phyloP scores from a whole-genome alignment of 352 stramenopile species.

The Phytophthora melonis region DNA sequence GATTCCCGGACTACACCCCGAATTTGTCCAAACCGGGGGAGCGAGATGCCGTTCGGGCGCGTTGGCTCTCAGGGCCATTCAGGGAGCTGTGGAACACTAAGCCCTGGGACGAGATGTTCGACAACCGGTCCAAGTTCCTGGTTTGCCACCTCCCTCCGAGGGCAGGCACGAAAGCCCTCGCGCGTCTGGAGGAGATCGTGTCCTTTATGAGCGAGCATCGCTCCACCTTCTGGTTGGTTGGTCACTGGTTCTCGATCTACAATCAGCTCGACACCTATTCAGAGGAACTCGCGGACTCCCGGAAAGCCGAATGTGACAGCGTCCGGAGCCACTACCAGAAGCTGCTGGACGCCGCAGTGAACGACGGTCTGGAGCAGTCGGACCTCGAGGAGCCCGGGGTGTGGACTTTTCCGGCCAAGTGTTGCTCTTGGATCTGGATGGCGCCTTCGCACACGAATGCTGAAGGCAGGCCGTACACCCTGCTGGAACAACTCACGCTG shows the following conservation, averaged over 20 bases:
- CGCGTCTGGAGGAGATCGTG: not conserved
- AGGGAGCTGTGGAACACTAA: not conserved
- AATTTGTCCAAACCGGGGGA: not conserved
- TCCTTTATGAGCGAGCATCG: not conserved
- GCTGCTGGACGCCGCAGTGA: not conserved
- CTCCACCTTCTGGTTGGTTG: not conserved
- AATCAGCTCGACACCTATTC: not conserved
- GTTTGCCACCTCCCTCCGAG: not conserved
- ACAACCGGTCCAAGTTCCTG: not conserved
- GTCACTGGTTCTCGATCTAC: not conserved
- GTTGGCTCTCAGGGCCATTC: not conserved
- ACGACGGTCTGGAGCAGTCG: not conserved
- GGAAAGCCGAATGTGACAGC: not conserved
- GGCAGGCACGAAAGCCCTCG: not conserved
- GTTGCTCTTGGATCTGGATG: not conserved
- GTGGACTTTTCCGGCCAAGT: not conserved
- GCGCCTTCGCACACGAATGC: not conserved
- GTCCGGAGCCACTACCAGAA: not conserved
- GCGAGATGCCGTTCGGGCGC: not conserved
- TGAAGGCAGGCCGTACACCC: not conserved
- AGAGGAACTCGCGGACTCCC: too few species aligned
- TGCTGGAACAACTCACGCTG: not conserved
- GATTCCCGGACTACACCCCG: not conserved
- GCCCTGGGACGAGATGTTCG: not conserved
- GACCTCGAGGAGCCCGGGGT: not conserved